Percentiles rank a stretch among this genome's conserved stretches.
These are phyloP conservation scores for Raffaelea deltoideospora DNA, from an alignment of 2,329 filamentous ascomycete species.

Conservation along the genomic window DNA sequence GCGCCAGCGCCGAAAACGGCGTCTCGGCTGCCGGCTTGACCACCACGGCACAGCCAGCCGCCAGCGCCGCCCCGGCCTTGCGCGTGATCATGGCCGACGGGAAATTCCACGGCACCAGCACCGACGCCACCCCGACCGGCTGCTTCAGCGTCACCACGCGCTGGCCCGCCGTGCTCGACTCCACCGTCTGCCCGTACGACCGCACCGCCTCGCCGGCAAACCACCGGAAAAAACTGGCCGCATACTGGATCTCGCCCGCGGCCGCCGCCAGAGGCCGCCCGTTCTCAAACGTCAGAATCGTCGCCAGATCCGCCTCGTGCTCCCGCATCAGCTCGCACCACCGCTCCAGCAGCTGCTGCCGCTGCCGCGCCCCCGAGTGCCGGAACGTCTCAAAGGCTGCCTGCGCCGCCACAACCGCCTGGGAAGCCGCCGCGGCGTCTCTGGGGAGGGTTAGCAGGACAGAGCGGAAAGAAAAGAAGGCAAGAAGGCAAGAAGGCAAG, in stretches of 20 bases:
- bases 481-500: no score
- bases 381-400: no score
- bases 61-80: slow-evolving; percentile 36
- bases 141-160: slow-evolving; percentile 48
- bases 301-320: no score
- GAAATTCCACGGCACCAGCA: slow-evolving; percentile 56
- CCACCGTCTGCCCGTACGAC: slow-evolving; percentile 44
- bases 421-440: no score
- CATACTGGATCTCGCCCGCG: slow-evolving; percentile 43
- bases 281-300: slow-evolving; percentile 55
- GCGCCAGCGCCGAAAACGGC: slow-evolving; percentile 50
- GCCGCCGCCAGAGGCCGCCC: slow-evolving; percentile 49
- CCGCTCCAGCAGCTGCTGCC: no score
- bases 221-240: slow-evolving; percentile 46
- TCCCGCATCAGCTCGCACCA: no score
- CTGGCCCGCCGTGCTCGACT: slow-evolving; percentile 41
- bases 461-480: no score
- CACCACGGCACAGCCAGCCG: slow-evolving; percentile 56
- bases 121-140: slow-evolving; percentile 50
- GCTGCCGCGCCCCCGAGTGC: no score
- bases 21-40: slow-evolving; percentile 58
- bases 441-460: no score
- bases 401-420: no score
- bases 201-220: slow-evolving; percentile 45
- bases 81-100: slow-evolving; percentile 33